Conservation (phyloP, 2,329 filamentous ascomycete species). For the Aspergillus calidoustus region DNA sequence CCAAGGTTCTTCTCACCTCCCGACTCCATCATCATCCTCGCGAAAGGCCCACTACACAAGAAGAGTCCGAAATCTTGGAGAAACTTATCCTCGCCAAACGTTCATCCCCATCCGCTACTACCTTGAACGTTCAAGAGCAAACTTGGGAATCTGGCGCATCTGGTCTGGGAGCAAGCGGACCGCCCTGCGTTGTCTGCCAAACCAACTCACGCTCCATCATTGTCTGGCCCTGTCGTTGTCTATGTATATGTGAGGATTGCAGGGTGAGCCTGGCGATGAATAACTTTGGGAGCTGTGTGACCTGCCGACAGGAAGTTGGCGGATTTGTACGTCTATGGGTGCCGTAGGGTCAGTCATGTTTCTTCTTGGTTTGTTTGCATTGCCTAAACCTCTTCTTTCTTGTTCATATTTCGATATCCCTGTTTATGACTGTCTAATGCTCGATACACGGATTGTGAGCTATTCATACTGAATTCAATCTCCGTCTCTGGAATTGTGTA, state of each 20-base stretch:
- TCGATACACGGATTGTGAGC: background rate
- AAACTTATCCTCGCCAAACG: slow-evolving; percentile 62
- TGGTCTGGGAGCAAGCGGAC: slow-evolving; percentile 73
- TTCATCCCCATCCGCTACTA: slow-evolving; percentile 30
- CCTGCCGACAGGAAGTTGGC: slow-evolving; percentile 83
- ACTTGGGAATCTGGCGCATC: slow-evolving; percentile 73
- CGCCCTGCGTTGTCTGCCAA: slow-evolving; percentile 93
- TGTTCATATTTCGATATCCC: slow-evolving; percentile 12
- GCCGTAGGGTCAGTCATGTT: slow-evolving; percentile 53
- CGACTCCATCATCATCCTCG: slow-evolving; percentile 32
- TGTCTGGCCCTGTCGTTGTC: slow-evolving; percentile 93
- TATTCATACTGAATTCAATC: slow-evolving; percentile 1
- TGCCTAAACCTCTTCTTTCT: background rate
- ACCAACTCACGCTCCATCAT: slow-evolving; percentile 83
- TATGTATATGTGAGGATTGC: slow-evolving; percentile 94
- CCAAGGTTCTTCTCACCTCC: slow-evolving; percentile 66
- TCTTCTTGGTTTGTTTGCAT: background rate
- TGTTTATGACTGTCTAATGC: background rate
- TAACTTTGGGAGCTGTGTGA: slow-evolving; percentile 96
- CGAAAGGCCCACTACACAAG: slow-evolving; percentile 49
- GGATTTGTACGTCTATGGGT: slow-evolving; percentile 93
- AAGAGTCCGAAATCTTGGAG: slow-evolving; percentile 64
- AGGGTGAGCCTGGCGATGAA: slow-evolving; percentile 92
- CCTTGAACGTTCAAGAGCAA: slow-evolving; percentile 24
- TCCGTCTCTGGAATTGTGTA: background rate